These are phyloP conservation scores for Alternaria burnsii DNA, from an alignment of 2,329 filamentous ascomycete genomes.

Conservation along the genomic window DNA sequence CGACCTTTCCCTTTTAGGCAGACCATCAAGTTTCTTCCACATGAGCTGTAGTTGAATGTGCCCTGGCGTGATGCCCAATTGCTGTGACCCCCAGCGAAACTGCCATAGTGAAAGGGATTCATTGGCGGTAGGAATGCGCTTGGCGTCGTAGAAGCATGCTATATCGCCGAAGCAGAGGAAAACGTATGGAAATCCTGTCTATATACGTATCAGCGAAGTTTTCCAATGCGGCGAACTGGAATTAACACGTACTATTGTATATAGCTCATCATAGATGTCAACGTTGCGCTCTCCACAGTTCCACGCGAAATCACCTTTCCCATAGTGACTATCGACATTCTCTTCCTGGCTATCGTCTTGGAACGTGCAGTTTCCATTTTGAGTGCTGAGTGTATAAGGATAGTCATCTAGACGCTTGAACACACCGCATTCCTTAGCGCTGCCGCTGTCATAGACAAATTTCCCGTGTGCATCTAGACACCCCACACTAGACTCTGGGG, in stretches of 20 bases:
- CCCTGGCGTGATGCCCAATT: slow-evolving; percentile 45
- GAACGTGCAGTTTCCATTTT: slow-evolving; percentile 45
- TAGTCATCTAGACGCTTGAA: slow-evolving; percentile 33
- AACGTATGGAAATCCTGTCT: slow-evolving; percentile 42
- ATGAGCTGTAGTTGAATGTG: slow-evolving; percentile 41
- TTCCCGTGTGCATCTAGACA: slow-evolving; percentile 38
- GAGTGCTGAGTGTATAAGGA: slow-evolving; percentile 41
- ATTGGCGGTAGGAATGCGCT: slow-evolving; percentile 25
- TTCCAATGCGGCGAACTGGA: not conserved
- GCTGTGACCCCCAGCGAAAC: slow-evolving; percentile 44
- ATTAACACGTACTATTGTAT: slow-evolving; percentile 42
- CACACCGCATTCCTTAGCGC: slow-evolving; percentile 29
- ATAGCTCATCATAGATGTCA: slow-evolving; percentile 39
- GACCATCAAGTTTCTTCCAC: slow-evolving; percentile 40
- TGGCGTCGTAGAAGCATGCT: slow-evolving; percentile 46
- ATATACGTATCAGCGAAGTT: not conserved
- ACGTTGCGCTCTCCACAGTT: slow-evolving; percentile 31
- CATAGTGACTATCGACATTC: slow-evolving; percentile 45
- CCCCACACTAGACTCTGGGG: slow-evolving; percentile 36
- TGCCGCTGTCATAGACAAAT: slow-evolving; percentile 23
- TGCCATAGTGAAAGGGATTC: slow-evolving; percentile 40
- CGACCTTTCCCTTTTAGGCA: slow-evolving; percentile 27
- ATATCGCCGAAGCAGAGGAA: slow-evolving; percentile 48
- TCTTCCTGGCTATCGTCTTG: slow-evolving; percentile 33
- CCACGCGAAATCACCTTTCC: slow-evolving; percentile 37